Evolutionary conservation across 2,329 filamentous ascomycete species (phyloP), one percentile per base, ranked within the genome.

Genomic region (Alternaria sp.): DNA sequence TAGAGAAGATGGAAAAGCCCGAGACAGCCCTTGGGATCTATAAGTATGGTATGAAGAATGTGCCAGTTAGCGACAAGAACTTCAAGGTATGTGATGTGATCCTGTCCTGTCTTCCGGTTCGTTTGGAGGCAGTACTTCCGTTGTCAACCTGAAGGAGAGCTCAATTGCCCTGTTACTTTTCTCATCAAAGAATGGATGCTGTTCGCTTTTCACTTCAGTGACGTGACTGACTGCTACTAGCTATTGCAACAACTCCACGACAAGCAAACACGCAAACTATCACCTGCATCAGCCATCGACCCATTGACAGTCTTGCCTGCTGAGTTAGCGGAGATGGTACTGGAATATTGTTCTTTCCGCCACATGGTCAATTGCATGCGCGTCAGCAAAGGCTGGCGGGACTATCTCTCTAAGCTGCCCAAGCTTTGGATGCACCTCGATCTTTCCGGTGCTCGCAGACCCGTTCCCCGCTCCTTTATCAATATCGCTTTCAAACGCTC

Each of bases 21-120:
- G 80, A 83, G n/a, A 82, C 81, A 25, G 87, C 87, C 6, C 68
- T 86, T 12, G 81, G 83, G 11, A 82, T 88, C 25, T 89, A 88
- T 74, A 80, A 83, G 27, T 84, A 86, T 69, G 87, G 85, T n/a
- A 75, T 89, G 64, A 85, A 84, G 62, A 81, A 78, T 46, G 78
- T 88, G 20, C 77, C 81, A 10, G 70, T 77, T n/a, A 72, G 78
- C 3, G 67, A 74, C 34, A 68, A 71, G 55, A 70, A 74, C 52
- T 76, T 74, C 65, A 72, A 71, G 65, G 75, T 76, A 57, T 30
- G 64, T 53, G 10, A 28, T 40, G 20, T 20, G 5, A 5, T 22
- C 4, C n/a, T 28, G 18, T 49, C 5, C 22, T n/a, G n/a, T 45
- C 16, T 18, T 11, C 10, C n/a, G 20, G 20, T 16, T 6, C 12